Base-by-base conservation (phyloP, 305 asterid species). In the Lippia alba region DNA sequence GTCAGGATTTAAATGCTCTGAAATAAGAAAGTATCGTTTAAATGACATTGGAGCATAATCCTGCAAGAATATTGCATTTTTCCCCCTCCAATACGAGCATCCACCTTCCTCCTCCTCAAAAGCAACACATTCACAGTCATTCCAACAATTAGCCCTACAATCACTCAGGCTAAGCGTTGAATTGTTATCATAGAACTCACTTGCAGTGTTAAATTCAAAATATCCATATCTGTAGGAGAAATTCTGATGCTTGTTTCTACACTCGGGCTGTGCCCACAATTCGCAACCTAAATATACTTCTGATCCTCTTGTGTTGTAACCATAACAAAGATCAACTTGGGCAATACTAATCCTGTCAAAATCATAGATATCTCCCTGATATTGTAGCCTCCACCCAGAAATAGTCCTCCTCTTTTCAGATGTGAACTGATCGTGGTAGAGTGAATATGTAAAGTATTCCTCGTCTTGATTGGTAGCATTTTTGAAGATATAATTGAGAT, bases 141-240 rank as follows among this genome's bases (percentile, higher is more conserved):
- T 70, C 74, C 74, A 69, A 66, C 74, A 69, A 46, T 58, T 45
- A 5, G 9, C 58, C 20, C 74, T 41, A 53, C 74, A 69, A 36
- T 69, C 74, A 7, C 74, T 69, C 45, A 3, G 24, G 51, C 48
- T 39, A 32, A 69, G 74, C 24, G 36, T n/a, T 57, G 66, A 20
- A 69, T 0, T 45, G 8, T 56, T 30, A 10, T 45, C 74, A 69
- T 57, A 6, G 3, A 7, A 12, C 3, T 0, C 1, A 0, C 0
- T 0, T 15, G 6, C 33, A 19, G 8, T 44, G 9, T 2, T 12
- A 32, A 58, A 59, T 0, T 51, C 24, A 51, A 51, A 51, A 34
- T 18, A 0, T 53, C 61, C 67, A 6, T 63, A 59, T 32, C 12
- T 48, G 48, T 4, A 10, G 48, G n/a, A 20, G 34, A 70, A 70